A percentile compares a stretch with the other conserved stretches of the same genome.
Evolutionary conservation across 495 filamentous ascomycete species (phyloP).

Genomic region (Penicillium manginii): DNA sequence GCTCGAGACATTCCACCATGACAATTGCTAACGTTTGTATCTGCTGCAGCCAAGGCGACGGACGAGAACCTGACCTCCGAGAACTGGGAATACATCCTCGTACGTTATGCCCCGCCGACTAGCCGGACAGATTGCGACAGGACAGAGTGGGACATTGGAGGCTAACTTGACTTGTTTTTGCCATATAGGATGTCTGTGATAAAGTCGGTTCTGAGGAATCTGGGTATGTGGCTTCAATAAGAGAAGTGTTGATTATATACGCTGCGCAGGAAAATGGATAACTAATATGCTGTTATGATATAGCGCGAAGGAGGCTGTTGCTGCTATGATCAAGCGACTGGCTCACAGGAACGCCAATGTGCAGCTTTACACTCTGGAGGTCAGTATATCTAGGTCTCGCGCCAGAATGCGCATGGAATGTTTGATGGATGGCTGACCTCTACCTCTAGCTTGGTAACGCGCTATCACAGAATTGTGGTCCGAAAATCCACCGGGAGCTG

Average conservation of each 20-base stretch:
- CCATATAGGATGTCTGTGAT: conserved; percentile 84
- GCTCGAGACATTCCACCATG: not conserved
- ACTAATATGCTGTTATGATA: conserved; percentile 17
- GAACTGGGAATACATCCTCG: conserved; percentile 97
- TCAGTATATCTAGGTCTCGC: conserved; percentile 36
- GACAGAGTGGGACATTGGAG: not conserved
- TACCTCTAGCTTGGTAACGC: conserved; percentile 75
- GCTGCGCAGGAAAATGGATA: conserved; percentile 1
- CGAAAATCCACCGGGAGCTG: conserved; percentile 89
- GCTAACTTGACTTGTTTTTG: conserved; percentile 23
- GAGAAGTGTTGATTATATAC: not conserved
- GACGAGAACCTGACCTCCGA: conserved; percentile 98
- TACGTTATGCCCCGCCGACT: conserved; percentile 33
- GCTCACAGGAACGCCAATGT: conserved; percentile 98
- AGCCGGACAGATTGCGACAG: not conserved
- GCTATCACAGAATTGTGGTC: conserved; percentile 91
- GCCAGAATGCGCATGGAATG: not conserved
- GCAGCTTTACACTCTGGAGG: conserved; percentile 97
- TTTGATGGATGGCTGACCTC: not conserved
- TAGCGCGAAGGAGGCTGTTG: conserved; percentile 87
- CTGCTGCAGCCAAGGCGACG: conserved; percentile 85
- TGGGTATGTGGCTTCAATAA: conserved; percentile 51
- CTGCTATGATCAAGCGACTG: conserved; percentile 91
- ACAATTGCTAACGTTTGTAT: conserved; percentile 27
- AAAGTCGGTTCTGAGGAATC: conserved; percentile 71